A percentile compares a stretch with the other conserved stretches of the same genome.
Evolutionary conservation across 805 yeast genomes (phyloP).

Genomic region (Metschnikowia cubensis): DNA sequence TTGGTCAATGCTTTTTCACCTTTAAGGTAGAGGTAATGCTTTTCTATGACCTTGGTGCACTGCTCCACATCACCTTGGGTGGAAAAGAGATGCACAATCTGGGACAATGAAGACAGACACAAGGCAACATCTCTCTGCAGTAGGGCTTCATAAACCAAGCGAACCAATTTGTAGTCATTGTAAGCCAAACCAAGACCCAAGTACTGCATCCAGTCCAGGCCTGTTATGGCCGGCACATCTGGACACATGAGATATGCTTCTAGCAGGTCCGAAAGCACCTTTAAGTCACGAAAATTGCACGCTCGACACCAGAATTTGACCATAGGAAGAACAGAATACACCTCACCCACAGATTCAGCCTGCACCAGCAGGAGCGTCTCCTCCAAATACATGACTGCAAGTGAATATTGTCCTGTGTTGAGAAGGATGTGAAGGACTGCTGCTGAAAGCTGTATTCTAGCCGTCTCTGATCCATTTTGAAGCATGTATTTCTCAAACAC

Average conservation of each 20-base stretch:
- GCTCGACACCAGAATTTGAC: slow-evolving; percentile 16
- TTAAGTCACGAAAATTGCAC: slow-evolving; percentile 21
- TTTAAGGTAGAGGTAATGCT: slow-evolving; percentile 29
- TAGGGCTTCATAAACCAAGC: slow-evolving; percentile 22
- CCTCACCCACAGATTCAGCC: background rate
- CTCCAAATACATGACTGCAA: slow-evolving; percentile 16
- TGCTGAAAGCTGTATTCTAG: slow-evolving; percentile 16
- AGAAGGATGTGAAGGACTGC: slow-evolving; percentile 22
- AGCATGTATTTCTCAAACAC: slow-evolving; percentile 18
- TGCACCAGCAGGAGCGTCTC: slow-evolving; percentile 1
- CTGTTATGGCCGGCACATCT: slow-evolving; percentile 4
- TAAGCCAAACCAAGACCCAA: slow-evolving; percentile 22
- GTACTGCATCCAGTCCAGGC: slow-evolving; percentile 20
- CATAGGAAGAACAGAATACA: slow-evolving; percentile 17
- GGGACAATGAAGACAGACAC: slow-evolving; percentile 12
- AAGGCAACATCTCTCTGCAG: slow-evolving; percentile 11
- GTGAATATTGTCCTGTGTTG: slow-evolving; percentile 22
- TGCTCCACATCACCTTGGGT: slow-evolving; percentile 36
- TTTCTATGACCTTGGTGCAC: slow-evolving; percentile 32
- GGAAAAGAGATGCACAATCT: slow-evolving; percentile 30
- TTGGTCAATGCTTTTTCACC: slow-evolving; percentile 31
- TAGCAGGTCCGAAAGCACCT: slow-evolving; percentile 13
- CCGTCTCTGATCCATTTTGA: too few relatives aligned
- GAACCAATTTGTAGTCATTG: slow-evolving; percentile 28
- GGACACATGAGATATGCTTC: background rate